Base-by-base conservation (phyloP, 495 filamentous ascomycete species). In the Cairneyella variabilis region DNA sequence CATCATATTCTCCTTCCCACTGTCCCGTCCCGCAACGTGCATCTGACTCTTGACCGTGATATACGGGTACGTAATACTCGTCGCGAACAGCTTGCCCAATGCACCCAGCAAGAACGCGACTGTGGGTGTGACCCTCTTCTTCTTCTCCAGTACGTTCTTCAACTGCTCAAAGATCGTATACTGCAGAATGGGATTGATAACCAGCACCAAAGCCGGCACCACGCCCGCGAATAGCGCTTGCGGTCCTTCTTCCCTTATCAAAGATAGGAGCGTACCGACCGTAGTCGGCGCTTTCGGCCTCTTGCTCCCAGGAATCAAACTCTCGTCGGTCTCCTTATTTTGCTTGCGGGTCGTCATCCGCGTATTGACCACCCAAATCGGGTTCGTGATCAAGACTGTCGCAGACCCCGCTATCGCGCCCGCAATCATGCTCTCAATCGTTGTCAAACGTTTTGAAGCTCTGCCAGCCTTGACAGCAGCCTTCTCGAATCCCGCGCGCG, bases 101-200 rank as follows among this genome's bases (percentile, higher is more conserved):
- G 93, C 93, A 47, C 93, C 93, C 3, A 99, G 71, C 54, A 93
- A 80, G 64, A 99, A 99, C 2, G 88, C 90, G 62, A 95, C 80
- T 43, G 82, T 85, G 1, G 93, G 89, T 0, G 86, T 95, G 56
- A 96, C 80, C 38, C 73, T 70, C 47, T 69, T 62, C 64, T 68
- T 66, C 62, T 70, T 72, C 63, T 82, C 78, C 55, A 75, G 61
- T 7, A 64, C 46, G 56, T 82, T 80, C 77, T 96, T 97, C 73
- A 99, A 71, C 72, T 97, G 91, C 76, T 99, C 93, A 58, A 97
- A 99, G 41, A 99, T 87, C 14, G 95, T 99, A 64, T 99, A 99
- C 71, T 97, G 95, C 56, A 99, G 71, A 55, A 99, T 99, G 1
- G 93, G 93, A 70, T 99, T 99, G 66, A 96, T 88, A 48, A 99